Conservation (phyloP, 345 rosid species). For the Limnanthes douglasii region DNA sequence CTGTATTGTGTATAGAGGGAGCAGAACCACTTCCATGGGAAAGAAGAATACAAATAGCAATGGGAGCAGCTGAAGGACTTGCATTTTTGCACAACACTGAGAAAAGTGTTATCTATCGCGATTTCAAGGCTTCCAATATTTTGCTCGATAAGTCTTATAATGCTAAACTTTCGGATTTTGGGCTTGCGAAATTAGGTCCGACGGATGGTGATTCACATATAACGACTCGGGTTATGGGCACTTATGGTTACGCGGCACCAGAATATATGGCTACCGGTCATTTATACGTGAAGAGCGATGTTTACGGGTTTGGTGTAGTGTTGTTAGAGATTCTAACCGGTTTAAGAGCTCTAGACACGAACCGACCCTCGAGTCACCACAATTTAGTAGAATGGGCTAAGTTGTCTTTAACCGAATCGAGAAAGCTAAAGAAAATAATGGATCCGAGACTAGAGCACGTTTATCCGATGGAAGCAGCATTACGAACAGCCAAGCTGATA, state of each 20-base stretch:
- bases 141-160: slow-evolving; percentile 65
- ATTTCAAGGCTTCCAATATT: slow-evolving; percentile 77
- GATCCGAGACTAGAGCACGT: slow-evolving; percentile 44
- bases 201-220: slow-evolving; percentile 50
- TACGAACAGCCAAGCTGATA: slow-evolving; percentile 30
- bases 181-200: slow-evolving; percentile 69
- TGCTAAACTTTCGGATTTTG: slow-evolving; percentile 82
- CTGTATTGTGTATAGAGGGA: slow-evolving; percentile 15
- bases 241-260: slow-evolving; percentile 81
- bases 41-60: slow-evolving; percentile 43
- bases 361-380: slow-evolving; percentile 25
- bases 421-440: slow-evolving; percentile 46
- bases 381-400: slow-evolving; percentile 51
- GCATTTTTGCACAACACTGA: slow-evolving; percentile 59
- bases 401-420: slow-evolving; percentile 26
- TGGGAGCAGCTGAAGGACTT: slow-evolving; percentile 73
- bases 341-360: slow-evolving; percentile 36
- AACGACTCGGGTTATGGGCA: slow-evolving; percentile 62
- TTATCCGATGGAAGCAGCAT: slow-evolving; percentile 36
- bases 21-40: slow-evolving; percentile 60
- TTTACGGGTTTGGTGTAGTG: slow-evolving; percentile 79
- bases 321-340: slow-evolving; percentile 69
- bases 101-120: slow-evolving; percentile 74
- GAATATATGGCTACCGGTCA: slow-evolving; percentile 81
- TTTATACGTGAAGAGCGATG: slow-evolving; percentile 70